These are phyloP conservation scores for Tetracladium maxilliforme DNA, from an alignment of 2,329 filamentous ascomycete genomes.

Conservation along the genomic window DNA sequence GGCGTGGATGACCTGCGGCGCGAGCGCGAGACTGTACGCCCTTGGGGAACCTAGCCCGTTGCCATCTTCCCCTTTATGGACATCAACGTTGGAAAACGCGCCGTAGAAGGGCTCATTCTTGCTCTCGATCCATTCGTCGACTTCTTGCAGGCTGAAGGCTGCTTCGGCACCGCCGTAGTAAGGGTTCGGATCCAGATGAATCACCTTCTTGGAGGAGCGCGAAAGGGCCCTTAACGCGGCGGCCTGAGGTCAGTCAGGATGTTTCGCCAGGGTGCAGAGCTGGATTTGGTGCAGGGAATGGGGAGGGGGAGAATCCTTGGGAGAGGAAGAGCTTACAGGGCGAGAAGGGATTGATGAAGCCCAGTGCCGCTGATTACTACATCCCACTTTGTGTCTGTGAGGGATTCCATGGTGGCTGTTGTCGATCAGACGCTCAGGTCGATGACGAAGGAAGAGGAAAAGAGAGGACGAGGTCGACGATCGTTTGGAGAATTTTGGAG, in stretches of 20 bases:
- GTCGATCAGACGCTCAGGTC: too few relatives aligned
- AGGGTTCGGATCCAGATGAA: constrained; percentile 76
- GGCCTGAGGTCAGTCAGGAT: constrained; percentile 51
- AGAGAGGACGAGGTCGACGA: constrained; percentile 4
- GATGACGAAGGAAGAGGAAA: constrained; percentile 7
- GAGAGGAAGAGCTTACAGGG: constrained; percentile 57
- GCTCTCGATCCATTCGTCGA: constrained; percentile 54
- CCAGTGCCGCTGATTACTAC: constrained; percentile 68
- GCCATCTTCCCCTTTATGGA: constrained; percentile 9
- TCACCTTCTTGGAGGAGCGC: constrained; percentile 76
- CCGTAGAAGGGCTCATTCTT: constrained; percentile 18
- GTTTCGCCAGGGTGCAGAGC: constrained; percentile 8
- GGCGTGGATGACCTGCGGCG: constrained; percentile 76
- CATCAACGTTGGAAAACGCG: constrained; percentile 19
- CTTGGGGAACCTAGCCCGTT: constrained; percentile 45
- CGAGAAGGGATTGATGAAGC: constrained; percentile 64
- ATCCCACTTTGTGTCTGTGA: constrained; percentile 65
- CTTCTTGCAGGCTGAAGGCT: constrained; percentile 71
- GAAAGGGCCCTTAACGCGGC: constrained; percentile 64
- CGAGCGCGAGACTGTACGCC: constrained; percentile 69
- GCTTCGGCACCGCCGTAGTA: constrained; percentile 84
- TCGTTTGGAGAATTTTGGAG: constrained; percentile 7
- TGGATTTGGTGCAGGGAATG: too few relatives aligned
- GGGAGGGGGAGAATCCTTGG: too few relatives aligned
- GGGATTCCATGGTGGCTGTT: constrained; percentile 58